Base-by-base conservation (phyloP, 345 rosid genomes). In the Boechera stricta region DNA sequence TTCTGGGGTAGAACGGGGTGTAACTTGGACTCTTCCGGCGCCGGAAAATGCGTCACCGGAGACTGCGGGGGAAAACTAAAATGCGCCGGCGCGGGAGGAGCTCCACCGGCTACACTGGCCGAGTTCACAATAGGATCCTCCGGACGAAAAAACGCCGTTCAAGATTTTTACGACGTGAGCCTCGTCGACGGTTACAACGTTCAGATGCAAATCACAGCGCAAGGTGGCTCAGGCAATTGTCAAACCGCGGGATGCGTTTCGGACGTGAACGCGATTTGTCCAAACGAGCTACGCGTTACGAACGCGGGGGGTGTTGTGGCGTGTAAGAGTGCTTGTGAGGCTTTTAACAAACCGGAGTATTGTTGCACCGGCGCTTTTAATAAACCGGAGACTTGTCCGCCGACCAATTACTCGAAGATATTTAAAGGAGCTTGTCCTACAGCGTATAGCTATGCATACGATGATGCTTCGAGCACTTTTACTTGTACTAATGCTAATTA, bases 381-480 rank as follows among this genome's bases (percentile, higher is more conserved):
- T 9, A 90, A 82, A 11, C 93, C 92, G 44, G 70, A 69, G 53
- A 90, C 97, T 1, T 94, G 98, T 80, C 66, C 85, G 1, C 93
- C 97, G 2, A 80, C 96, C 0, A 64, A 72, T 52, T 90, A 88
- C 76, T 94, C 97, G 24, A 74, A 16, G 85, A 35, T 87, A 84
- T 91, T 94, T 79, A 91, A 91, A 87, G 51, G 33, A 5, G 92
- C 97, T 24, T 94, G 98, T 67, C 97, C 95, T 0, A 81, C 81
- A 8, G 98, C 98, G 3, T 94, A 94, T 33, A 94, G 97, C 53
- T 94, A 94, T 13, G 98, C 97, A 3, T 94, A 92, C 65, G 98
- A 94, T 48, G 98, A 94, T 64, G 92, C 89, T 3, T 69, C 96
- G 0, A 94, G 96, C 54, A 89, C 90, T 24, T 77, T 86, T 69